Evolutionary conservation across 768 basidiomycete species (phyloP).

Genomic region (Imleria badia): DNA sequence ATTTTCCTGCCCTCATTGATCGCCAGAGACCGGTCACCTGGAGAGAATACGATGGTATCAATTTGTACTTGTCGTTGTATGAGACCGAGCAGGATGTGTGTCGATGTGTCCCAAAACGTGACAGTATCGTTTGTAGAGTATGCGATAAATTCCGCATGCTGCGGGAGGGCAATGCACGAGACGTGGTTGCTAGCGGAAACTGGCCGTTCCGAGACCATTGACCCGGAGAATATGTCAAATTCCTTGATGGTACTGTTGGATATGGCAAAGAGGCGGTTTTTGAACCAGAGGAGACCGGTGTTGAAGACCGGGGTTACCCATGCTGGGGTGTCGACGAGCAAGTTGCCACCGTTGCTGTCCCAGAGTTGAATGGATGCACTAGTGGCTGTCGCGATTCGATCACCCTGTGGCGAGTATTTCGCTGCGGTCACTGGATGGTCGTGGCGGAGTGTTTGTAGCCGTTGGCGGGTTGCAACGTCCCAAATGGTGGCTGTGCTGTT

Average conservation of each 20-base stretch:
- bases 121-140: neutral
- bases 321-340: neutral
- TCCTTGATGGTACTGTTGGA: neutral
- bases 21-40: neutral
- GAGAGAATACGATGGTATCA: neutral
- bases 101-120: neutral
- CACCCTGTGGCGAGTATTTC: neutral
- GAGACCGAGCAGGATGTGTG: neutral
- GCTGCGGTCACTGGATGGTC: neutral
- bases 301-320: neutral
- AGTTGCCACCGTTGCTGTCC: neutral
- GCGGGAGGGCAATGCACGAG: neutral
- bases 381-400: neutral
- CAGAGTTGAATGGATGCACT: neutral
- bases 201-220: neutral
- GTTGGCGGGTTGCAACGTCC: neutral
- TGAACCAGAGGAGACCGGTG: neutral
- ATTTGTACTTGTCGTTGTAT: neutral
- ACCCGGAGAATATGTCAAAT: neutral
- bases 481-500: neutral
- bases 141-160: neutral
- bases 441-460: neutral
- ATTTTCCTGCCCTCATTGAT: neutral
- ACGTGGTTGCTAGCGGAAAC: neutral
- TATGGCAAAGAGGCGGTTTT: neutral